Conservation (phyloP, 345 rosid species). For the Erysimum cheiranthoides region DNA sequence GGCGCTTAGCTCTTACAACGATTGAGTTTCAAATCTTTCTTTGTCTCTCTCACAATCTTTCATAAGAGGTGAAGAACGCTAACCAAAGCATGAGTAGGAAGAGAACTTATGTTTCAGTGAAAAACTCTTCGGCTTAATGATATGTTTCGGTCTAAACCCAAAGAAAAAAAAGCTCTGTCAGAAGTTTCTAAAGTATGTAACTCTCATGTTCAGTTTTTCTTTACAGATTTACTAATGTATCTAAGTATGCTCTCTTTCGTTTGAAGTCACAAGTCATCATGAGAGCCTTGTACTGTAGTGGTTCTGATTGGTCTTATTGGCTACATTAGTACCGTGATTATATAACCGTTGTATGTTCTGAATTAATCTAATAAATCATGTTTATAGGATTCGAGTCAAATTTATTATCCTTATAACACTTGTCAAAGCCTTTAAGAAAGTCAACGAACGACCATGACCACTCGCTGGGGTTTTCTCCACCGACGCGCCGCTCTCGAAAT, state of each 20-base stretch:
- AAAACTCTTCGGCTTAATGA: conserved; percentile 2
- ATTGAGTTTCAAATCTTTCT: conserved; percentile 42
- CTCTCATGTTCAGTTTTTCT: conserved; percentile 4
- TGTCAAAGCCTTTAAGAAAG: background rate
- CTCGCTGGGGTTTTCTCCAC: conserved; percentile 31
- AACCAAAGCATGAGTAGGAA: conserved; percentile 31
- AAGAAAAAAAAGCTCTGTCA: conserved; percentile 13
- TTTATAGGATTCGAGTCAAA: background rate
- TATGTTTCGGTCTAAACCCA: conserved; percentile 10
- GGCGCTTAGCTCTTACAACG: conserved; percentile 71
- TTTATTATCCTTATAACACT: background rate
- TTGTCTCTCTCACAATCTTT: background rate
- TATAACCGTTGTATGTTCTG: conserved; percentile 21
- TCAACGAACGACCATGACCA: conserved; percentile 12
- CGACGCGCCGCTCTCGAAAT: conserved; percentile 21
- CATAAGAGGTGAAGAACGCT: conserved; percentile 45
- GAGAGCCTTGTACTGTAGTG: background rate
- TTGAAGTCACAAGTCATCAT: background rate
- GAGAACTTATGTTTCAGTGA: conserved; percentile 18
- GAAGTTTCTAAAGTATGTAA: background rate
- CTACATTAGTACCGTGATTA: conserved; percentile 1
- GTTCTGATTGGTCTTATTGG: conserved; percentile 5
- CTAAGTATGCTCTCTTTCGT: conserved; percentile 7
- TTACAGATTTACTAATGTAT: conserved; percentile 29
- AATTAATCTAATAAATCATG: background rate